Percentiles rank a stretch among this genome's conserved stretches.
Evolutionary conservation across 2,329 filamentous ascomycete species (phyloP).

Genomic region (Claviceps citrina): DNA sequence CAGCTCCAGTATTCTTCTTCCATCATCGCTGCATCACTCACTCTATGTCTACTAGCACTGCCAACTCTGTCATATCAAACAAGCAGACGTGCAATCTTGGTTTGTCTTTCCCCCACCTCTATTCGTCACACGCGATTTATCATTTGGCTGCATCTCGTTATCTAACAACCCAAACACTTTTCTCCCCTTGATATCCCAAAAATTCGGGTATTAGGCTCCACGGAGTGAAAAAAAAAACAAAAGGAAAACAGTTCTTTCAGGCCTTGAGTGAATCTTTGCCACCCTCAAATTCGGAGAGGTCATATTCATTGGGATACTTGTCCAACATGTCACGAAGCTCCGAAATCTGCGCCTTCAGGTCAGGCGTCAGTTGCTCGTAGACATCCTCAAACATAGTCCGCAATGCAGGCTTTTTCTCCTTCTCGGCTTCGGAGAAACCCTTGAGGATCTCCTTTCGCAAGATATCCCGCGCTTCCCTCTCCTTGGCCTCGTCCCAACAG

Average conservation of each 20-base stretch:
- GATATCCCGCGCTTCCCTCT: slow-evolving; percentile 52
- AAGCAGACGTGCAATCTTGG: no score
- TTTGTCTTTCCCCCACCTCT: no score
- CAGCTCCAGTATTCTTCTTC: no score
- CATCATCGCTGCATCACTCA: no score
- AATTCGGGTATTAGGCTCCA: no score
- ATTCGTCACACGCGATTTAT: no score
- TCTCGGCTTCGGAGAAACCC: slow-evolving; percentile 73
- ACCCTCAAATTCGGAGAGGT: slow-evolving; percentile 59
- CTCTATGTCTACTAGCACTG: no score
- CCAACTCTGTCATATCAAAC: no score
- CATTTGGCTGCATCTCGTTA: no score
- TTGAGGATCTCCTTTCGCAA: slow-evolving; percentile 62
- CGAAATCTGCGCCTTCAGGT: slow-evolving; percentile 53
- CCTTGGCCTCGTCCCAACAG: slow-evolving; percentile 72
- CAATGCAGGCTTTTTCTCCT: slow-evolving; percentile 62
- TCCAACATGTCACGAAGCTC: slow-evolving; percentile 65
- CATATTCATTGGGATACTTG: slow-evolving; percentile 84
- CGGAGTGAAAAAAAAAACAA: no score
- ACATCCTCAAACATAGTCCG: slow-evolving; percentile 69
- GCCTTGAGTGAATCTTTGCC: slow-evolving; percentile 47
- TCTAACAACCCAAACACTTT: no score
- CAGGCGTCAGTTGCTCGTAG: slow-evolving; percentile 75
- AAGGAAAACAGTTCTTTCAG: slow-evolving; percentile 5
- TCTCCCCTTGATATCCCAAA: no score